Base-by-base conservation (phyloP, 345 rosid species). In the Corymbia maculata region DNA sequence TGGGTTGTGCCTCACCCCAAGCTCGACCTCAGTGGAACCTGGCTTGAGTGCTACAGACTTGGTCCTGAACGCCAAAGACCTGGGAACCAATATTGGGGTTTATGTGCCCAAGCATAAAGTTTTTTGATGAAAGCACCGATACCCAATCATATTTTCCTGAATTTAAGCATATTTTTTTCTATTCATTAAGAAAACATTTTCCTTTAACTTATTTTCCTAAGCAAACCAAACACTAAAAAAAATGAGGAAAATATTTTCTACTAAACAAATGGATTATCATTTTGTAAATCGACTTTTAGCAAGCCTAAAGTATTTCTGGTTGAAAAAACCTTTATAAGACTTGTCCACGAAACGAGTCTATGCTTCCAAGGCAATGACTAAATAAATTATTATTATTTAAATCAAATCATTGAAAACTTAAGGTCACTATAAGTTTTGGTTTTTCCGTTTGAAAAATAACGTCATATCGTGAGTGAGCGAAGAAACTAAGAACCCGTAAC, bases 101-200 rank as follows among this genome's bases (percentile, higher is more conserved):
- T 55, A 0, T 0, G 6, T 22, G 28, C 1, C 1, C 28, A 22
- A 22, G 0, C 0, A 1, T 55, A 0, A 22, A 9, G 28, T 55
- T 55, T 55, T 36, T 36, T 36, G 42, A 36, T 36, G 42, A 36
- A 36, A 36, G 42, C 42, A 36, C 42, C 42, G 42, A 36, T 36
- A 36, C 42, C 42, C 42, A 36, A 36, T 4, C 42, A 36, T 36
- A 36, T 36, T 36, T 36, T 36, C 42, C 2, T 36, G 42, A 36
- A 36, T 36, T 36, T 36, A 36, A 36, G 42, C 42, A 36, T 36
- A 36, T 36, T 36, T 47, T 36, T 36, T 47, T 22, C 5, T 55
- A 19, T 8, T 55, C 1, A 21, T 8, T 36, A 36, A 2, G 2
- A 55, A 55, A 55, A 55, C 12, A 22, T 9, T 0, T 22, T 55